Evolutionary conservation across 176 grass and related monocot genomes (phyloP).

Genomic region (Carex littledalei): DNA sequence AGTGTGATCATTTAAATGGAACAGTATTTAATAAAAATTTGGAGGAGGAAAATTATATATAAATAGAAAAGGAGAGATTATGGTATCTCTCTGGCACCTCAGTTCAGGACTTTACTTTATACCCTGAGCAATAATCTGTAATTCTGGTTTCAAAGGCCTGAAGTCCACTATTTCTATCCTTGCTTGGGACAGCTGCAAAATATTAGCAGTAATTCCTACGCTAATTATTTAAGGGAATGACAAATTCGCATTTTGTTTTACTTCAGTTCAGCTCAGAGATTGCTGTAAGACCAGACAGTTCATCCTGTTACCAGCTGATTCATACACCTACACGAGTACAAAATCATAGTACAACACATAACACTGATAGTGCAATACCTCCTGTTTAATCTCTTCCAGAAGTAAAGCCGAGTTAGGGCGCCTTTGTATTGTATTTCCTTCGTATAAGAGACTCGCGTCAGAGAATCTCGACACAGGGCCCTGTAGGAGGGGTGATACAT

Average conservation of each 20-base stretch:
- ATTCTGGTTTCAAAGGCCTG: background rate
- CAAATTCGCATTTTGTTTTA: background rate
- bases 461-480: constrained; percentile 57
- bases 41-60: background rate
- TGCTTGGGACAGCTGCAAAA: background rate
- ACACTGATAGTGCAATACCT: constrained; percentile 33
- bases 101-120: background rate
- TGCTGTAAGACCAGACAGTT: background rate
- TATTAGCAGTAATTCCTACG: background rate
- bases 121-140: background rate
- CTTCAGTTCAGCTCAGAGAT: background rate
- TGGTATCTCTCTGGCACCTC: background rate
- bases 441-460: constrained; percentile 48
- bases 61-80: background rate
- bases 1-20: background rate
- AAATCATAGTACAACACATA: constrained; percentile 8
- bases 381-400: constrained; percentile 92
- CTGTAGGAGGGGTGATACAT: constrained; percentile 53
- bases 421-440: constrained; percentile 67
- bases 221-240: background rate
- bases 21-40: background rate
- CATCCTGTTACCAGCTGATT: background rate
- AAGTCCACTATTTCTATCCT: background rate
- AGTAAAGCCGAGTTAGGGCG: constrained; percentile 72
- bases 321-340: background rate